Conservation (phyloP, 2,329 filamentous ascomycete genomes). For the Aureobasidium vineae region DNA sequence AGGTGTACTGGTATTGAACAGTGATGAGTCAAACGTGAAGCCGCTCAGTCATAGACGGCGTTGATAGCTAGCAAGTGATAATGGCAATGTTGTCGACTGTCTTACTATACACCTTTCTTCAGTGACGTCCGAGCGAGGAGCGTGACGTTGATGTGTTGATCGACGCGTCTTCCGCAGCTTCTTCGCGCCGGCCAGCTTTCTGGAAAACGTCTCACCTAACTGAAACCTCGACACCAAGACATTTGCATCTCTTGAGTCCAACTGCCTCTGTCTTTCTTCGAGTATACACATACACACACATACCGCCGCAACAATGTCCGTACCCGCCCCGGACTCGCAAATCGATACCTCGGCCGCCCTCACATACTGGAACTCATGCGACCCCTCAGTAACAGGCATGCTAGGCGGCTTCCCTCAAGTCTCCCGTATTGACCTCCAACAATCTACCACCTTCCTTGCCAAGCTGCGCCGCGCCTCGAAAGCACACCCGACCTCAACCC, state of each 20-base stretch:
- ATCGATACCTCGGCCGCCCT: constrained; percentile 48
- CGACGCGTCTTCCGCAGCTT: constrained; percentile 22
- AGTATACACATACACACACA: neutral
- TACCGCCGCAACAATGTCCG: constrained; percentile 2
- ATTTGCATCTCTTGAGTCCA: neutral
- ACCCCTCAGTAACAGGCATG: constrained; percentile 67
- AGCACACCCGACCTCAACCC: constrained; percentile 32
- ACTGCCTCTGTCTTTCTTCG: neutral
- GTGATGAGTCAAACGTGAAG: neutral
- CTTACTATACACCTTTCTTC: neutral
- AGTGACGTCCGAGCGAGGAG: neutral
- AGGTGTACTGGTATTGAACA: neutral
- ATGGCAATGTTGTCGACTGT: neutral
- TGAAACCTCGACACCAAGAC: neutral
- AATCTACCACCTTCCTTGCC: constrained; percentile 66
- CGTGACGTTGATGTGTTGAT: constrained; percentile 22
- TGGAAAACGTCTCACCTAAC: neutral
- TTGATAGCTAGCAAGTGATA: neutral
- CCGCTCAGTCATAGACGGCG: too few species aligned
- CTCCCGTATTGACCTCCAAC: constrained; percentile 68
- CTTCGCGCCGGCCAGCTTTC: neutral
- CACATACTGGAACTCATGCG: constrained; percentile 54
- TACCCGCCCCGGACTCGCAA: constrained; percentile 42
- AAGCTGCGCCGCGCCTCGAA: constrained; percentile 56
- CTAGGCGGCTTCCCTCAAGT: constrained; percentile 71